Evolutionary conservation across 2,329 filamentous ascomycete species (phyloP).

Genomic region (Fusarium algeriense): DNA sequence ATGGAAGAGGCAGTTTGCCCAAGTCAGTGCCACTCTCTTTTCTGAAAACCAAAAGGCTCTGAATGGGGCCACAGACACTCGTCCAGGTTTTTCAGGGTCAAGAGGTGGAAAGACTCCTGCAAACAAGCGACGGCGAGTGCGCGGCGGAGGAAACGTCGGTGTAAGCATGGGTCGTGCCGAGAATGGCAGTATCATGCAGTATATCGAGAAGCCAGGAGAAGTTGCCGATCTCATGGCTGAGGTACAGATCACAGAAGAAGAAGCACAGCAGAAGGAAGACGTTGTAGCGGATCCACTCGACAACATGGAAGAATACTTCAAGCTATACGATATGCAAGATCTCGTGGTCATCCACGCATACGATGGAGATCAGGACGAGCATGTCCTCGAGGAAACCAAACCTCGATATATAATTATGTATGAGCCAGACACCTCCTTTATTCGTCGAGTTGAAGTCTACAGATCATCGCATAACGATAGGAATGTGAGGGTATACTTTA

Average conservation of each 20-base stretch:
- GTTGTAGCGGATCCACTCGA: slow-evolving; percentile 82
- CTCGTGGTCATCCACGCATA: slow-evolving; percentile 92
- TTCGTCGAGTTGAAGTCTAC: slow-evolving; percentile 94
- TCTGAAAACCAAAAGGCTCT: slow-evolving; percentile 83
- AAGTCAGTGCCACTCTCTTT: slow-evolving; percentile 83
- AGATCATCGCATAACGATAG: slow-evolving; percentile 91
- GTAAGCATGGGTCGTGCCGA: slow-evolving; percentile 72
- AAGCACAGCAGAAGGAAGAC: slow-evolving; percentile 81
- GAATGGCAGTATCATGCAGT: slow-evolving; percentile 79
- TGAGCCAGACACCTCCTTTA: slow-evolving; percentile 94
- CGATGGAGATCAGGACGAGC: slow-evolving; percentile 94
- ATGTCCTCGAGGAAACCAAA: slow-evolving; percentile 93
- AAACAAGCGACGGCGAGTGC: slow-evolving; percentile 87
- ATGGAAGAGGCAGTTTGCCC: slow-evolving; percentile 92
- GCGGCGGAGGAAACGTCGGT: slow-evolving; percentile 78
- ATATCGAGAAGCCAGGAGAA: slow-evolving; percentile 85
- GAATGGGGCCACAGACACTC: slow-evolving; percentile 72
- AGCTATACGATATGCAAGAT: slow-evolving; percentile 91
- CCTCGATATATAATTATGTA: slow-evolving; percentile 99
- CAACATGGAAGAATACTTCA: slow-evolving; percentile 91
- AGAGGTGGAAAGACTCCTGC: slow-evolving; percentile 74
- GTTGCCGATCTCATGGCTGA: slow-evolving; percentile 86
- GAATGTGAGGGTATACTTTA: slow-evolving; percentile 92
- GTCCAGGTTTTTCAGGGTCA: slow-evolving; percentile 58
- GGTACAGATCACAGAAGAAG: slow-evolving; percentile 82